Conservation (phyloP, 2,329 filamentous ascomycete genomes). For the Colletotrichum spinosum region DNA sequence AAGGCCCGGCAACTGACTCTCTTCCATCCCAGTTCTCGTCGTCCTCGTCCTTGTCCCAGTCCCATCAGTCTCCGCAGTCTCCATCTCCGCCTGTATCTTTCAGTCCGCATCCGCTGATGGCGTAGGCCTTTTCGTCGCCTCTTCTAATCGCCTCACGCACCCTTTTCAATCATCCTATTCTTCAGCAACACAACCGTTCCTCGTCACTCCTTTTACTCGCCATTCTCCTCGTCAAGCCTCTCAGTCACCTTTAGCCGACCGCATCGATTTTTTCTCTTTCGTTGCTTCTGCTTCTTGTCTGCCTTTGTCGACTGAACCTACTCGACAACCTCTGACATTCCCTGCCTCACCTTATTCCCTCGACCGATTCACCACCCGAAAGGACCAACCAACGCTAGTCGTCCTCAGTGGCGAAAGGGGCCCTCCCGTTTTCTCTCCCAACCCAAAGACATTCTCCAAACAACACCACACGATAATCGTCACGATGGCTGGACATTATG, state of each 20-base stretch:
- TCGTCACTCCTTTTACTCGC: constrained; percentile 29
- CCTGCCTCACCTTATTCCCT: not conserved
- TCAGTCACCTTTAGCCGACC: constrained; percentile 14
- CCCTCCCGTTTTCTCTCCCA: not conserved
- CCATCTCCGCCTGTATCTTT: too few species aligned
- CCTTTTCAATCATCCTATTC: not conserved
- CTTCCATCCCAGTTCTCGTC: too few species aligned
- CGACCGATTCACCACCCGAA: not conserved
- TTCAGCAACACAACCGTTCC: constrained; percentile 24
- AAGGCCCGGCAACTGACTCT: too few species aligned
- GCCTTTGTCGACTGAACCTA: not conserved
- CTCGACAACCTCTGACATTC: not conserved
- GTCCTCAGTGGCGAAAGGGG: constrained; percentile 36
- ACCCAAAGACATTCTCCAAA: constrained; percentile 13
- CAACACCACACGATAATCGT: constrained; percentile 24
- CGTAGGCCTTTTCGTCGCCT: constrained; percentile 17
- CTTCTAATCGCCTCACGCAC: not conserved
- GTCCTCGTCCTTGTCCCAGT: too few species aligned
- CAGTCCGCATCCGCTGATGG: too few species aligned
- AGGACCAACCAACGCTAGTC: constrained; percentile 11
- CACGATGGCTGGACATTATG: constrained; percentile 68
- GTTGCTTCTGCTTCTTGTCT: constrained; percentile 19
- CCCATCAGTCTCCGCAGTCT: too few species aligned
- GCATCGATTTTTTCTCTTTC: constrained; percentile 34
- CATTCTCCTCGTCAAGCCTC: not conserved